Conservation (phyloP, 225 moss, liverwort and hornwort genomes). For the Physcomitrium patens region DNA sequence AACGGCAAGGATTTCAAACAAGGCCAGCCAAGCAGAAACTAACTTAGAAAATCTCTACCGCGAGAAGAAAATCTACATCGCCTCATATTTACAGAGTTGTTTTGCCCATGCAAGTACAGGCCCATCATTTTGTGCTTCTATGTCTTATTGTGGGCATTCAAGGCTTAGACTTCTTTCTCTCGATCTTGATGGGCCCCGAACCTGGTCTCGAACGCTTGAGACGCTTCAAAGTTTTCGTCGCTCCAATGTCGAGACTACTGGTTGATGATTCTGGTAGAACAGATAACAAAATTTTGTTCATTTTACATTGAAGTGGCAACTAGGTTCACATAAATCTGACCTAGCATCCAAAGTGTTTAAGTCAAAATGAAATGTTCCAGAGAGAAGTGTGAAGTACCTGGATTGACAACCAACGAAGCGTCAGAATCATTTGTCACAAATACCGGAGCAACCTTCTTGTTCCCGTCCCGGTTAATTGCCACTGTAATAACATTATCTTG, state of each 20-base stretch:
- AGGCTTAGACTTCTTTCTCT: slow-evolving; percentile 9
- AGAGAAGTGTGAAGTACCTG: slow-evolving; percentile 31
- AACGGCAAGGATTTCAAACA: no score
- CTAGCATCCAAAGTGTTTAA: background rate
- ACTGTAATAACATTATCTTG: slow-evolving; percentile 62
- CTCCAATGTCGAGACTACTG: slow-evolving; percentile 41
- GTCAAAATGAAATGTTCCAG: background rate
- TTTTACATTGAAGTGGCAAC: background rate
- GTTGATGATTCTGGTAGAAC: slow-evolving; percentile 34
- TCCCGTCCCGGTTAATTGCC: slow-evolving; percentile 56
- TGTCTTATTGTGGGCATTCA: background rate
- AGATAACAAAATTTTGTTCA: background rate
- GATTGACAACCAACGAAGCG: slow-evolving; percentile 36
- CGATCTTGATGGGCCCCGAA: background rate
- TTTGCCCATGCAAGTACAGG: no score
- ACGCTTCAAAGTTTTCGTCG: background rate
- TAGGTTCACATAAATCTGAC: background rate
- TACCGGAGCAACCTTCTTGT: slow-evolving; percentile 29
- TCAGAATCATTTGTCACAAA: slow-evolving; percentile 44
- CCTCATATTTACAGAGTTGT: no score
- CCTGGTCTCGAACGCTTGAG: slow-evolving; percentile 38
- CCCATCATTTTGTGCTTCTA: no score
- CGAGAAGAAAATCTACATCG: no score
- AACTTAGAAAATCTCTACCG: no score
- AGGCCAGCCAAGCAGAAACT: no score